Conservation (phyloP, 2,329 filamentous ascomycete species). For the Sarocladiaceae sp. region DNA sequence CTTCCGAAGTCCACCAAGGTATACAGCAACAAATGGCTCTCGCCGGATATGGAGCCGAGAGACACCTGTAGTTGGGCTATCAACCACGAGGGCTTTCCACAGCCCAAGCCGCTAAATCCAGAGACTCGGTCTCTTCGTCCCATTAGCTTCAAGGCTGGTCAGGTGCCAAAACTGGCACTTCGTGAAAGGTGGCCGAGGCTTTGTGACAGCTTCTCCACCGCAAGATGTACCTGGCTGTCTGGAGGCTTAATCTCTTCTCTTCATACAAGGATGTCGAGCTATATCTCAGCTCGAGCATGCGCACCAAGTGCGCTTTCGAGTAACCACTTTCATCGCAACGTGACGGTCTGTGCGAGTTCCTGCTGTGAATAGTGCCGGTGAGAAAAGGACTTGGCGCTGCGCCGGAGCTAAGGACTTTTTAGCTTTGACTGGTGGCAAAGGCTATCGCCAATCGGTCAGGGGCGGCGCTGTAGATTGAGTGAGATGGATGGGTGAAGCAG, state of each 20-base stretch:
- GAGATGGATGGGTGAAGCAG: neutral
- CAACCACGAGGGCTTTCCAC: no score
- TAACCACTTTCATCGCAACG: neutral
- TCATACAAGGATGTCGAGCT: neutral
- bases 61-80: no score
- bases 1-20: no score
- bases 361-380: neutral
- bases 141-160: neutral
- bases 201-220: neutral
- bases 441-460: neutral
- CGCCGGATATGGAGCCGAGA: no score
- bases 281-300: neutral
- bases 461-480: neutral
- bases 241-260: no score
- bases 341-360: neutral
- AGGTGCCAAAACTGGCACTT: neutral
- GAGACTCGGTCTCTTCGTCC: no score
- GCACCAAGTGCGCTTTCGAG: neutral
- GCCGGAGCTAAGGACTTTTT: slow-evolving; percentile 1
- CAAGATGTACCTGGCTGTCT: no score
- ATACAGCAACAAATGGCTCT: no score
- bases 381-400: neutral
- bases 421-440: neutral
- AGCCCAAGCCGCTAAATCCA: no score
- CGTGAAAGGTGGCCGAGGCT: neutral